These are phyloP conservation scores for Jatropha podagrica DNA, from an alignment of 441 rosid species.

Conservation along the genomic window DNA sequence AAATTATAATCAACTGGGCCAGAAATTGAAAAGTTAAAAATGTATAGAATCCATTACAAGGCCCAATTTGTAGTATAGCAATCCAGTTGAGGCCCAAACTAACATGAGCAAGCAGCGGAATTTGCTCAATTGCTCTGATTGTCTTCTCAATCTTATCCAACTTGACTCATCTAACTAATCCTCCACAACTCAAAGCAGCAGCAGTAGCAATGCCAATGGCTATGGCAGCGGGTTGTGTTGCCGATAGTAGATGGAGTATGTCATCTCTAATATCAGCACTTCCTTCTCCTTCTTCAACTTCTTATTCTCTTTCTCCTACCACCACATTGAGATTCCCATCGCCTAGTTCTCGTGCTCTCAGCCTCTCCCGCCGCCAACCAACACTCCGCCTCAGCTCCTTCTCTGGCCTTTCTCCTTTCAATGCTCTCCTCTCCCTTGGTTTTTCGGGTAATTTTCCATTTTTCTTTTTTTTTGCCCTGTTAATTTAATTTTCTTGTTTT, in stretches of 20 bases:
- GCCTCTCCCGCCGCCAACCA: conserved; percentile 22
- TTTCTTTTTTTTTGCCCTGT: not conserved
- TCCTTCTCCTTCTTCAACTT: conserved; percentile 37
- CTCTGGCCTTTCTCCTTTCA: conserved; percentile 54
- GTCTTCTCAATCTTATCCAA: conserved; percentile 9
- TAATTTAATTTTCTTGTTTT: not conserved
- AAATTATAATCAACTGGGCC: not conserved
- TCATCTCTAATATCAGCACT: conserved; percentile 61
- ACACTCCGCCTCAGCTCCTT: conserved; percentile 44
- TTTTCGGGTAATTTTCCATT: conserved; percentile 42
- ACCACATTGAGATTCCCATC: conserved; percentile 26
- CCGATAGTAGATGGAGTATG: conserved; percentile 54
- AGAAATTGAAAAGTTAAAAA: not conserved
- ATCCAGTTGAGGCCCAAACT: not conserved
- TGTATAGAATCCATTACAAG: no score
- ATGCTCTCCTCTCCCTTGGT: conserved; percentile 54
- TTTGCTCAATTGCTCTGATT: not conserved
- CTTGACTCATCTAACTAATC: not conserved
- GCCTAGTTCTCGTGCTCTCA: conserved; percentile 28
- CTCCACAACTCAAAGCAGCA: conserved; percentile 11
- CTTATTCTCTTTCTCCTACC: conserved; percentile 18
- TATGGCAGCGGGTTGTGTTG: conserved; percentile 19
- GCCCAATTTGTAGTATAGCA: no score
- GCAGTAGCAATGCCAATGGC: conserved; percentile 26
- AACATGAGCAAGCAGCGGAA: no score